Evolutionary conservation across 352 stramenopile genomes (phyloP).

Genomic region (Phytophthora niederhauseri): DNA sequence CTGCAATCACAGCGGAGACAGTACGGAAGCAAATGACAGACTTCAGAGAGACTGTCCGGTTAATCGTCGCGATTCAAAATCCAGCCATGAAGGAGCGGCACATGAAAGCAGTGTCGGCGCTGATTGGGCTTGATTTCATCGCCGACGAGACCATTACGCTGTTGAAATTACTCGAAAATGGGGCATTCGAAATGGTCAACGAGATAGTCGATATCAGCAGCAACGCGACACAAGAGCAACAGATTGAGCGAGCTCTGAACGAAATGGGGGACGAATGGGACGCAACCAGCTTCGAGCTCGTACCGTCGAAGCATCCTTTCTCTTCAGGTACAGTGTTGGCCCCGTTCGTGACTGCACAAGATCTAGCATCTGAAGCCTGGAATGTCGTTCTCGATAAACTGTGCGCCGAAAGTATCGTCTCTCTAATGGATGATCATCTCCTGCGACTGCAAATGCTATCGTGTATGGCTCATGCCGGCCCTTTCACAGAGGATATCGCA

Average conservation of each 20-base stretch:
- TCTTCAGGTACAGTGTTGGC: conserved; percentile 6
- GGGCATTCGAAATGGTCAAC: conserved; percentile 56
- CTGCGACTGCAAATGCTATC: conserved; percentile 55
- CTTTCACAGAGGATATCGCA: conserved; percentile 52
- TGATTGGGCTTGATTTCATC: conserved; percentile 61
- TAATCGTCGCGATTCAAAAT: conserved; percentile 74
- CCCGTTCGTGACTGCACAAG: conserved; percentile 2
- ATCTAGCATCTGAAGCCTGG: conserved; percentile 3
- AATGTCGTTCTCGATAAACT: conserved; percentile 41
- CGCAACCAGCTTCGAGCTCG: conserved; percentile 49
- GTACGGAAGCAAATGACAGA: conserved; percentile 84
- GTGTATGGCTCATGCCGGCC: conserved; percentile 46
- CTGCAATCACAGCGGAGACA: conserved; percentile 70
- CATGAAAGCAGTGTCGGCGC: conserved; percentile 55
- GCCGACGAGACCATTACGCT: conserved; percentile 60
- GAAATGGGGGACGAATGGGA: conserved; percentile 62
- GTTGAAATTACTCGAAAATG: conserved; percentile 75
- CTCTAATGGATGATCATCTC: conserved; percentile 68
- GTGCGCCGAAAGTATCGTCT: conserved; percentile 48
- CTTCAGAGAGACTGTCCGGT: conserved; percentile 67
- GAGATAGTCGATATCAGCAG: conserved; percentile 68
- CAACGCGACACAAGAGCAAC: conserved; percentile 67
- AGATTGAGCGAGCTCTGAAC: conserved; percentile 56
- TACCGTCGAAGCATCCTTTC: conserved; percentile 26
- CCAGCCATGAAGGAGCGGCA: conserved; percentile 71